These are phyloP conservation scores for Boletellus dicymbophilus DNA, from an alignment of 1,284 basidiomycete genomes.

Conservation along the genomic window DNA sequence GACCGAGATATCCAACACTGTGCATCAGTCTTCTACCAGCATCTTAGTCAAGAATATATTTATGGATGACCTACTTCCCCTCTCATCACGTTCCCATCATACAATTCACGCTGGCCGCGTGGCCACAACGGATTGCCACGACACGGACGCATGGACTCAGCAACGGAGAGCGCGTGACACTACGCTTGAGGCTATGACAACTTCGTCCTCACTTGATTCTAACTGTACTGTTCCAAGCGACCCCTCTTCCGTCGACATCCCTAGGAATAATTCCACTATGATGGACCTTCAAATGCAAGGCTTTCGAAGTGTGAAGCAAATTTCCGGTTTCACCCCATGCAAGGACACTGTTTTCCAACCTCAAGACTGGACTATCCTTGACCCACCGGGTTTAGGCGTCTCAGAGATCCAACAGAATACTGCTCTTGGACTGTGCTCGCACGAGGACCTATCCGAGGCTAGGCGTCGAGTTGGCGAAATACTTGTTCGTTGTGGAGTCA, in stretches of 20 bases:
- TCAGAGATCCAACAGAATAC: background rate
- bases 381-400: background rate
- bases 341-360: background rate
- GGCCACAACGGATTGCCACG: conserved; percentile 27
- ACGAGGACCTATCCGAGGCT: conserved; percentile 17
- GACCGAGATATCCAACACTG: conserved; percentile 9
- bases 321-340: background rate
- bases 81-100: conserved; percentile 9
- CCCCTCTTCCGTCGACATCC: background rate
- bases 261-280: background rate
- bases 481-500: conserved; percentile 25
- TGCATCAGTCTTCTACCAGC: background rate
- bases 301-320: background rate
- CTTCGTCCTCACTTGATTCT: conserved; percentile 12
- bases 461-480: conserved; percentile 25
- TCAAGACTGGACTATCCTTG: conserved; percentile 3
- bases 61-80: conserved; percentile 1
- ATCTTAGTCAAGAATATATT: background rate
- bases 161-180: conserved; percentile 12
- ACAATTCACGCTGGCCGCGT: conserved; percentile 20
- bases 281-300: conserved; percentile 12
- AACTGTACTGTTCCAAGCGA: conserved; percentile 4
- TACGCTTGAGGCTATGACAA: conserved; percentile 6
- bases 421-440: background rate
- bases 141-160: conserved; percentile 25